Base-by-base conservation (phyloP, 352 stramenopile genomes). In the Phytophthora sp. region DNA sequence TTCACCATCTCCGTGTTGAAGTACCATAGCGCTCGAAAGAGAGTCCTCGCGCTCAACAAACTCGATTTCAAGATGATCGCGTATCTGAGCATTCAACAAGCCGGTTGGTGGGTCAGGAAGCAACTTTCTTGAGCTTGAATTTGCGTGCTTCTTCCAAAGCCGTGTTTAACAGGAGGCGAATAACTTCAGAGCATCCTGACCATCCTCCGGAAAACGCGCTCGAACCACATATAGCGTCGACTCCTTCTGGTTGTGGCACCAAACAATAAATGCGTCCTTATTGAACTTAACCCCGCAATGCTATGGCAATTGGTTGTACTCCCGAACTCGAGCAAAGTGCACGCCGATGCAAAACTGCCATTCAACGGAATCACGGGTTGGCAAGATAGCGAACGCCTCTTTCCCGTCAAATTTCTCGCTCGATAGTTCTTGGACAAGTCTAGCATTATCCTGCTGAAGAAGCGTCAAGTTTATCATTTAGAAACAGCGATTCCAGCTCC, bases 231-330 rank as follows among this genome's bases (percentile, higher is more conserved):
- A 84, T 32, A 91, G 65, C 51, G 75, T 79, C 26, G 66, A 74
- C 37, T 75, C 77, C 55, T 89, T 89, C 28, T 87, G 31, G 37
- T 88, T 85, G 69, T 89, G 79, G 55, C 71, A 85, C 82, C 82
- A 91, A 11, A 91, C 41, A 9, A 88, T 38, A 32, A 89, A 89
- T 0, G 76, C 77, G 24, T 85, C 67, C 31, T 68, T 34, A 27
- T 58, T 63, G 26, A 86, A 20, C 26, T 66, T 62, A 26, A 74
- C 60, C 12, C 82, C 82, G 28, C 75, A 86, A 11, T 54, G 67
- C 41, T 35, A 67, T 18, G 79, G 82, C 12, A 74, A 39, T 26
- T 83, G 55, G 2, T 70, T 24, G 44, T 77, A 73, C 12, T 46
- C 46, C 26, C 69, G 66, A 15, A 76, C 51, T 32, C 37, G 43